Conservation (phyloP, 2,329 filamentous ascomycete genomes). For the Penicillium sp. region DNA sequence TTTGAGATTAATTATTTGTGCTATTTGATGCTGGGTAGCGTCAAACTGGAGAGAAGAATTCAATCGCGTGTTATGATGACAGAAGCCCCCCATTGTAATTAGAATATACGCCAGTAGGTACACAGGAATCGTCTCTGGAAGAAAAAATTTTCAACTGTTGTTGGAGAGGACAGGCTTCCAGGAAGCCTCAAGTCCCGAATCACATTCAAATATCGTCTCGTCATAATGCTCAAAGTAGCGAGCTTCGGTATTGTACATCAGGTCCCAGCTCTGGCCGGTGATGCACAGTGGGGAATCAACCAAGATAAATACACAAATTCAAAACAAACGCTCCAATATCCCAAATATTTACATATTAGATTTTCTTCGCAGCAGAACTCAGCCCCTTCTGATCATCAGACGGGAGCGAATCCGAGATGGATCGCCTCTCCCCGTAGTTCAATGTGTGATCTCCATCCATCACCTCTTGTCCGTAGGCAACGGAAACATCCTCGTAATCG, state of each 20-base stretch:
- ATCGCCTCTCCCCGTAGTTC: conserved; percentile 6
- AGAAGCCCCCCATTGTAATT: too few relatives aligned
- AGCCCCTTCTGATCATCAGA: conserved; percentile 20
- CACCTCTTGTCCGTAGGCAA: conserved; percentile 35
- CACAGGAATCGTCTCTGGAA: too few relatives aligned
- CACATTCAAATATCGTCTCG: conserved; percentile 11
- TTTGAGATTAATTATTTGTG: too few relatives aligned
- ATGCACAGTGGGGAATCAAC: conserved; percentile 1
- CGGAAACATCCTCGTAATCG: conserved; percentile 29
- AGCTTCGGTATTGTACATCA: neutral
- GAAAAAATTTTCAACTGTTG: too few relatives aligned
- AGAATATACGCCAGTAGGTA: too few relatives aligned
- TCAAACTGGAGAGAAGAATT: too few relatives aligned
- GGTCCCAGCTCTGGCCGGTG: neutral
- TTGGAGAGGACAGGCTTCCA: too few relatives aligned
- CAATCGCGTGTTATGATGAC: too few relatives aligned
- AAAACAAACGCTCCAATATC: neutral
- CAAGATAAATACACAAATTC: conserved; percentile 4
- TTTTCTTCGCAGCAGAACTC: conserved; percentile 14
- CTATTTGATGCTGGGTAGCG: too few relatives aligned
- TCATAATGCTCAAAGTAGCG: conserved; percentile 5
- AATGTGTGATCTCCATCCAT: conserved; percentile 23
- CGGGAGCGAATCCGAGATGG: conserved; percentile 14
- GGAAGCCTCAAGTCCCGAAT: neutral
- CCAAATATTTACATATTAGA: conserved; percentile 7